A percentile compares a stretch with the other conserved stretches of the same genome.
phyloP scores from a whole-genome alignment of 2,329 filamentous ascomycete genomes.

The Tolypocladium capitatum region DNA sequence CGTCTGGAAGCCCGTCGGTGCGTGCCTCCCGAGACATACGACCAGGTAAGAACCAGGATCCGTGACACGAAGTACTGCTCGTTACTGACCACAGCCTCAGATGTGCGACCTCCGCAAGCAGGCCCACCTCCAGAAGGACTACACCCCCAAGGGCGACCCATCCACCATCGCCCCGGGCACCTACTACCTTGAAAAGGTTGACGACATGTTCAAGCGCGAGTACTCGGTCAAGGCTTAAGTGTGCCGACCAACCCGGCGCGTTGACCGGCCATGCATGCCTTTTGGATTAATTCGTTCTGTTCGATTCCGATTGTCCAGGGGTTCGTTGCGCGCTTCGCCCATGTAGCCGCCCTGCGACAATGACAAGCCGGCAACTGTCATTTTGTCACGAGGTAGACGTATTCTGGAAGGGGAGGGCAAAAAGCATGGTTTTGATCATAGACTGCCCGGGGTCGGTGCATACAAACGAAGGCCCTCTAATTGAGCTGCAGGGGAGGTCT shows the following conservation, averaged over 20 bases:
- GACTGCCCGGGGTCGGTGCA: slow-evolving; percentile 1
- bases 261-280: slow-evolving; percentile 1
- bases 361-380: neutral
- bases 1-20: slow-evolving; percentile 52
- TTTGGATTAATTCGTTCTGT: neutral
- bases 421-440: slow-evolving; percentile 5
- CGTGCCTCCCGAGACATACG: slow-evolving; percentile 60
- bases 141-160: slow-evolving; percentile 52
- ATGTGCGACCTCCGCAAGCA: slow-evolving; percentile 73
- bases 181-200: slow-evolving; percentile 70
- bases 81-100: slow-evolving; percentile 24
- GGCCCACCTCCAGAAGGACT: slow-evolving; percentile 72
- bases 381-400: slow-evolving; percentile 5
- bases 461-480: slow-evolving; percentile 1
- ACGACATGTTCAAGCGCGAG: slow-evolving; percentile 75
- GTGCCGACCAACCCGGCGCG: neutral
- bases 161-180: slow-evolving; percentile 53
- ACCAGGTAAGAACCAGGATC: slow-evolving; percentile 35
- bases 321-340: neutral
- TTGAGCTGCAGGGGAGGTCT: slow-evolving; percentile 1
- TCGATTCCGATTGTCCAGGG: neutral
- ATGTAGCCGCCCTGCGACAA: neutral
- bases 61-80: neutral
- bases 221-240: slow-evolving; percentile 62
- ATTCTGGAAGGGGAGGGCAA: neutral